Evolutionary conservation across 305 asterid genomes (phyloP), one percentile per base, ranked within the genome.

Genomic region (Ilex paraguariensis): DNA sequence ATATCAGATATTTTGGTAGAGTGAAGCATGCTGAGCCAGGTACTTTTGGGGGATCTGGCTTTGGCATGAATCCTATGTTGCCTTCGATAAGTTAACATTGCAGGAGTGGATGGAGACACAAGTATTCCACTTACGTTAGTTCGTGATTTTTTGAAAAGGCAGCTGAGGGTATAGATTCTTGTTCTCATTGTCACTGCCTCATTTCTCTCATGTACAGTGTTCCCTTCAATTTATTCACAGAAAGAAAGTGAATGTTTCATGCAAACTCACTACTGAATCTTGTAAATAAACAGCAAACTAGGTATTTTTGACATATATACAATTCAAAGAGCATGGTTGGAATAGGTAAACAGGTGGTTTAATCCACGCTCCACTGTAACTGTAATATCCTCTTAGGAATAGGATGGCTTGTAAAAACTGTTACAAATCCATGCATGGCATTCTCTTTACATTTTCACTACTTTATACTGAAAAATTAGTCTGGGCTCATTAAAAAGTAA

Each of bases 21-120:
- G 97, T 87, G 56, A 92, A 87, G 80, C 95, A 85, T 65, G 86
- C 86, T 0, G 95, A 90, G 66, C 95, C 98, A 2, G 91, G 94
- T 45, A 87, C 71, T 31, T 82, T 88, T n/a, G 95, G 94, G 59
- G 97, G 92, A 73, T 84, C 77, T 66, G 97, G 95, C 65, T 84
- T 90, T 61, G 82, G 82, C 81, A 92, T 86, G 86, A 84, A 83
- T 69, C 98, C 98, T 3, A 84, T 87, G 87, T 71, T 92, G 70
- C 98, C 98, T 70, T 87, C 87, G 13, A 30, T 82, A 52, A 81
- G 70, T 67, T 84, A 54, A 75, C 54, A 58, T 39, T 61, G 42
- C 45, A 50, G 17, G 33, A 51, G 31, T 31, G 8, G 32, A 60
- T 21, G 21, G 17, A 46, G 13, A 46, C 52, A 46, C n/a, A 54